Conservation (phyloP, 169 alveolate species). For the Cryptosporidium sp. region DNA sequence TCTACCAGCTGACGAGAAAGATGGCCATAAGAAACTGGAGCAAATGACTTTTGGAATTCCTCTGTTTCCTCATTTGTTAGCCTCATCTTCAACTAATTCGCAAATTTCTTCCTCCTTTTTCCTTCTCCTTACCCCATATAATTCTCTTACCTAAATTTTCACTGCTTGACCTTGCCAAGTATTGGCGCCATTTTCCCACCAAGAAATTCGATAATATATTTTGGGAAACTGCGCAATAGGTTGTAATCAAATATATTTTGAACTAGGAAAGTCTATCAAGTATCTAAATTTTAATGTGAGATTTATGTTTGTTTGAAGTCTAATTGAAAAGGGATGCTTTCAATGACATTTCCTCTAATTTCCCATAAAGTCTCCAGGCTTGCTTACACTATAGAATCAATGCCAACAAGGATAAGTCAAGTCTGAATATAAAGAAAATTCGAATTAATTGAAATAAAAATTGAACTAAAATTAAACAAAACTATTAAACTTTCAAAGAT, state of each 20-base stretch:
- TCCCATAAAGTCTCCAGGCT: too few species aligned
- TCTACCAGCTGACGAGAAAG: slow-evolving; percentile 66
- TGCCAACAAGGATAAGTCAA: neutral
- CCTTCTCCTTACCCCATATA: neutral
- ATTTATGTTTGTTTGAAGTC: too few species aligned
- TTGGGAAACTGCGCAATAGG: neutral
- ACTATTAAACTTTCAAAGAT: too few species aligned
- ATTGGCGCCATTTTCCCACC: slow-evolving; percentile 42
- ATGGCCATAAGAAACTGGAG: slow-evolving; percentile 52
- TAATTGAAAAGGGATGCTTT: neutral
- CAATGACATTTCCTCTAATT: neutral
- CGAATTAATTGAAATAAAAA: too few species aligned
- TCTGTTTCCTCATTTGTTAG: slow-evolving; percentile 73
- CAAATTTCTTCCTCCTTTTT: neutral
- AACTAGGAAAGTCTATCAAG: too few species aligned
- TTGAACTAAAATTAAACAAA: too few species aligned
- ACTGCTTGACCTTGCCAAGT: neutral
- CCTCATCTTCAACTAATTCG: slow-evolving; percentile 32
- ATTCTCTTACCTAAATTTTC: neutral
- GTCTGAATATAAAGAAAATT: too few species aligned
- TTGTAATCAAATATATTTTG: neutral
- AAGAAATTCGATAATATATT: neutral
- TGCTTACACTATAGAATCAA: neutral
- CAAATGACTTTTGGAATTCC: slow-evolving; percentile 63
- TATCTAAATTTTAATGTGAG: neutral